phyloP scores from a whole-genome alignment of 2,329 filamentous ascomycete species.

The Falciphora oryzae region DNA sequence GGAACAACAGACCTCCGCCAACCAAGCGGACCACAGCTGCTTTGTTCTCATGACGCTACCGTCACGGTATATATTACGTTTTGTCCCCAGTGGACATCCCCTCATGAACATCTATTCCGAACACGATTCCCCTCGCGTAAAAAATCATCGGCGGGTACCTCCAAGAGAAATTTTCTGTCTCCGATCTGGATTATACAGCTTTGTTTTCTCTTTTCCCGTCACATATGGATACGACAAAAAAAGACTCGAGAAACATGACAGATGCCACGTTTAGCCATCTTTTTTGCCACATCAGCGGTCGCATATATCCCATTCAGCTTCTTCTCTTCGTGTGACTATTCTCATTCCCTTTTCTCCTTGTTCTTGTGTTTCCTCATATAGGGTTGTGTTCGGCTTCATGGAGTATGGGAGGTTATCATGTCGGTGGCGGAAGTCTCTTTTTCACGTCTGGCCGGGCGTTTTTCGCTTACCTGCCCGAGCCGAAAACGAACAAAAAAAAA shows the following conservation, averaged over 20 bases:
- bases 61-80: background rate
- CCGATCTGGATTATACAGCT: background rate
- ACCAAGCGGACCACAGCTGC: background rate
- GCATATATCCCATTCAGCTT: background rate
- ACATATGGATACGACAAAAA: background rate
- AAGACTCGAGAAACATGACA: background rate
- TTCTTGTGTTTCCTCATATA: background rate
- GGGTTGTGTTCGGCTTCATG: background rate
- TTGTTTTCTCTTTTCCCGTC: background rate
- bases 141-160: background rate
- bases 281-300: background rate
- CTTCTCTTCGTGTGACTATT: background rate
- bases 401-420: background rate
- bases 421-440: background rate
- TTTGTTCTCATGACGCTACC: background rate
- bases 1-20: constrained; percentile 5
- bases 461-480: background rate
- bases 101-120: background rate
- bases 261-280: background rate
- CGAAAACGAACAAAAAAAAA: background rate
- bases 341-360: background rate
- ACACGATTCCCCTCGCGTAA: background rate
- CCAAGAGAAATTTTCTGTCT: background rate
- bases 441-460: background rate
- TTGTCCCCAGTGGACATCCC: background rate